Conservation (phyloP, 768 basidiomycete species). For the Asterophora parasitica region DNA sequence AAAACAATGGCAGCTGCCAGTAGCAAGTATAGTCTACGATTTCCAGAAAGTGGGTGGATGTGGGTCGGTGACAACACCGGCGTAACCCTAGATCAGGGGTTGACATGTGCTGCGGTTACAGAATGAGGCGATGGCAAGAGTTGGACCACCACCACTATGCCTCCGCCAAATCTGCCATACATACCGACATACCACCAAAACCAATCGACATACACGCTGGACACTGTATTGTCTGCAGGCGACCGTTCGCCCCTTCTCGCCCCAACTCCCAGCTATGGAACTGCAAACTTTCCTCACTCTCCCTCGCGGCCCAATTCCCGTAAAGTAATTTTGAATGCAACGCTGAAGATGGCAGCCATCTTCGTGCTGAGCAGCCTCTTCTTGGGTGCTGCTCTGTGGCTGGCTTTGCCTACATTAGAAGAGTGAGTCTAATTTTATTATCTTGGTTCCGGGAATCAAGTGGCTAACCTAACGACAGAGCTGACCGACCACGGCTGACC, state of each 20-base stretch:
- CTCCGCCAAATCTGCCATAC: slow-evolving; percentile 17
- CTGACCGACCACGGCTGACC: slow-evolving; percentile 69
- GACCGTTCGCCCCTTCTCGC: slow-evolving; percentile 39
- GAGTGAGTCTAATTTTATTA: slow-evolving; percentile 48
- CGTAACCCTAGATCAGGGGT: slow-evolving; percentile 17
- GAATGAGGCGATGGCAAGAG: background rate
- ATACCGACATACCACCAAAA: slow-evolving; percentile 20
- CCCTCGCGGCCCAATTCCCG: slow-evolving; percentile 39
- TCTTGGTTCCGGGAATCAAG: background rate
- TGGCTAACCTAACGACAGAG: slow-evolving; percentile 35
- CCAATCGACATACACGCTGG: slow-evolving; percentile 55
- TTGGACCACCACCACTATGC: slow-evolving; percentile 17
- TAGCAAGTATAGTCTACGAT: too few relatives aligned
- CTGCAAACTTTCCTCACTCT: slow-evolving; percentile 36
- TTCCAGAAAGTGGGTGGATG: too few relatives aligned
- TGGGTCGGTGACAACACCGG: too few relatives aligned
- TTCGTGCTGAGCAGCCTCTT: slow-evolving; percentile 66
- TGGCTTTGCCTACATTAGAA: slow-evolving; percentile 75
- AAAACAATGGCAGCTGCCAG: too few relatives aligned
- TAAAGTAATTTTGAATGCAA: slow-evolving; percentile 71
- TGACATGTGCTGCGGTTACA: background rate
- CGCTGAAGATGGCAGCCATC: slow-evolving; percentile 77
- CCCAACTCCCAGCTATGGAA: slow-evolving; percentile 50
- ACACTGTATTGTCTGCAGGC: slow-evolving; percentile 43
- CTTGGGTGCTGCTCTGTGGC: slow-evolving; percentile 74